These are phyloP conservation scores for Cryphonectria parasitica DNA, from an alignment of 2,329 filamentous ascomycete genomes.

Conservation along the genomic window DNA sequence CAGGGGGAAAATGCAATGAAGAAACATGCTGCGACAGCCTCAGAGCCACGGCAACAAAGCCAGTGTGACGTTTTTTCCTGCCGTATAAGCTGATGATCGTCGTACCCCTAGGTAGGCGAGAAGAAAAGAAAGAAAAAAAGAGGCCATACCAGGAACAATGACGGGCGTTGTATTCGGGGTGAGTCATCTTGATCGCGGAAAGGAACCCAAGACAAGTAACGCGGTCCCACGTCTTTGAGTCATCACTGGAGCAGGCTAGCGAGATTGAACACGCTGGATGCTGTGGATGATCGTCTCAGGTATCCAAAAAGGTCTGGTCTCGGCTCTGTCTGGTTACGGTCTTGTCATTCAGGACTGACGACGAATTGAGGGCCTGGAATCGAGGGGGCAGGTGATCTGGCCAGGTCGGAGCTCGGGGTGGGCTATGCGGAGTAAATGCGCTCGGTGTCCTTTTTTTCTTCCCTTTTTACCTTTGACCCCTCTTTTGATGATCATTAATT, in stretches of 20 bases:
- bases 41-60: not conserved
- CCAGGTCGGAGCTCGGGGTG: slow-evolving; percentile 27
- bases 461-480: not conserved
- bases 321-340: not conserved
- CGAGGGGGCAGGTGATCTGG: slow-evolving; percentile 21
- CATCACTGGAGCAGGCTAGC: slow-evolving; percentile 18
- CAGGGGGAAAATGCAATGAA: not conserved
- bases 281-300: not conserved
- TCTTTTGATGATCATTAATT: too few species aligned
- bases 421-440: not conserved
- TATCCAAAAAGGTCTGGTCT: not conserved
- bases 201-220: not conserved
- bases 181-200: slow-evolving; percentile 23
- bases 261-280: not conserved
- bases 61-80: not conserved
- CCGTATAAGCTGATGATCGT: not conserved
- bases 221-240: slow-evolving; percentile 22
- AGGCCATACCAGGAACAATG: not conserved
- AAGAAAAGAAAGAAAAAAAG: not conserved
- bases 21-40: not conserved
- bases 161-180: slow-evolving; percentile 17
- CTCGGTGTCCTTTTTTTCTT: too few species aligned
- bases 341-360: slow-evolving; percentile 14
- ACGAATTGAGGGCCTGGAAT: not conserved
- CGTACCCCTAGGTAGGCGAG: not conserved